phyloP scores from a whole-genome alignment of 768 basidiomycete genomes.

The Agrocybe praecox region DNA sequence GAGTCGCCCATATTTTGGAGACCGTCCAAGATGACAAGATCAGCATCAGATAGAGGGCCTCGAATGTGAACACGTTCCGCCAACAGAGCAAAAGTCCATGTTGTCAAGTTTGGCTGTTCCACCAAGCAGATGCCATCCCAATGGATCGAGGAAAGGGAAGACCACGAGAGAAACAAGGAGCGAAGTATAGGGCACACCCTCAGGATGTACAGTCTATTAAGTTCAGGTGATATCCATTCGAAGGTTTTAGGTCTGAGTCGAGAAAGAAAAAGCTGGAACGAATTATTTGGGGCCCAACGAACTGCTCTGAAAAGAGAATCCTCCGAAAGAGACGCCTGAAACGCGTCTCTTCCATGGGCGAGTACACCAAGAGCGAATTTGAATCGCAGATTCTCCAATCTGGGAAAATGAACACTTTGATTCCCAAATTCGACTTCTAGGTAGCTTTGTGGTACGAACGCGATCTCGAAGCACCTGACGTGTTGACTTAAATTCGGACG shows the following conservation, averaged over 20 bases:
- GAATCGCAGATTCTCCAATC: slow-evolving; percentile 19
- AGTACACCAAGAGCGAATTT: slow-evolving; percentile 14
- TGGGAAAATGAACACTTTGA: slow-evolving; percentile 1
- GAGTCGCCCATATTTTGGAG: neutral
- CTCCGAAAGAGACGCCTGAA: slow-evolving; percentile 9
- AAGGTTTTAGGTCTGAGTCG: slow-evolving; percentile 16
- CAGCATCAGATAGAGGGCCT: neutral
- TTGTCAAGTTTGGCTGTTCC: slow-evolving; percentile 8
- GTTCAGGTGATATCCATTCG: slow-evolving; percentile 17
- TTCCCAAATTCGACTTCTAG: slow-evolving; percentile 7
- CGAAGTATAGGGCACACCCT: slow-evolving; percentile 11
- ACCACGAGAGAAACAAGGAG: slow-evolving; percentile 13
- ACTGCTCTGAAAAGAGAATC: slow-evolving; percentile 11
- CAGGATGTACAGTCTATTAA: neutral
- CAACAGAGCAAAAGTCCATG: slow-evolving; percentile 5
- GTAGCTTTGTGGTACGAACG: slow-evolving; percentile 9
- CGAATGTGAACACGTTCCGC: slow-evolving; percentile 14
- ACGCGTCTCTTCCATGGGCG: neutral
- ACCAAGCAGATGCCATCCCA: slow-evolving; percentile 17
- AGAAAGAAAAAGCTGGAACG: slow-evolving; percentile 15
- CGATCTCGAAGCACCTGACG: slow-evolving; percentile 17
- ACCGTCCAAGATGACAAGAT: slow-evolving; percentile 1
- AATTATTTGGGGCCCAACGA: neutral
- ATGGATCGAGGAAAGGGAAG: slow-evolving; percentile 13
- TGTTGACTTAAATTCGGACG: slow-evolving; percentile 7